Percentiles rank a stretch among this genome's conserved stretches.
Conservation (phyloP, 1,139 yeast species). For the Zygotorulaspora mrakii region DNA sequence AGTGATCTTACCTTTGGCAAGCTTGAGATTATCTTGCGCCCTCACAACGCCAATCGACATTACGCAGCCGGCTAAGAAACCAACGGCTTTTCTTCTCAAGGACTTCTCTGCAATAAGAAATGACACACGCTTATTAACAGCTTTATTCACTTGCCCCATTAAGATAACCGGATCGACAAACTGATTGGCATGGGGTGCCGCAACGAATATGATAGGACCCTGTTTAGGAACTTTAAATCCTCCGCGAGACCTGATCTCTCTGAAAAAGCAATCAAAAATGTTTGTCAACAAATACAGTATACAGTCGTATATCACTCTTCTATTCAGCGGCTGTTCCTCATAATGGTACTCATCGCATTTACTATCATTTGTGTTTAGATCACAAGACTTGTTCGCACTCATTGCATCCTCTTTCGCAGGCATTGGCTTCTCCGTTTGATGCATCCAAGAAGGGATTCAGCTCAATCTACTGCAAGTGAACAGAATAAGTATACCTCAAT, state of each 20-base stretch:
- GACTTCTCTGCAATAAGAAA: constrained; percentile 86
- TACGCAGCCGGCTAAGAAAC: constrained; percentile 69
- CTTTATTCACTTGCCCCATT: constrained; percentile 74
- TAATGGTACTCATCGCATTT: constrained; percentile 16
- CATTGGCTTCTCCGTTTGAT: constrained; percentile 10
- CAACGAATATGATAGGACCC: constrained; percentile 91
- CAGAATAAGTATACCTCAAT: too few species aligned
- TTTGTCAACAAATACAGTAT: constrained; percentile 45
- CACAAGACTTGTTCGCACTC: not conserved
- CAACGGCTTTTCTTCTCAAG: constrained; percentile 62
- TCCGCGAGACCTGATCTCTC: constrained; percentile 88
- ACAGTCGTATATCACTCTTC: constrained; percentile 46
- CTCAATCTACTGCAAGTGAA: too few species aligned
- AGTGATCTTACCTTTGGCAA: constrained; percentile 57
- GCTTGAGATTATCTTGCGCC: constrained; percentile 75
- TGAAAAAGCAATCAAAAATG: constrained; percentile 62
- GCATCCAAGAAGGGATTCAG: too few species aligned
- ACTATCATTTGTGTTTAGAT: not conserved
- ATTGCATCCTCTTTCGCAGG: constrained; percentile 3
- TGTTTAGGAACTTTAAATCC: constrained; percentile 73
- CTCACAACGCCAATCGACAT: constrained; percentile 86
- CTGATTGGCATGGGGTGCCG: constrained; percentile 97
- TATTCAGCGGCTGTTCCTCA: constrained; percentile 37
- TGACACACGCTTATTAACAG: constrained; percentile 70
- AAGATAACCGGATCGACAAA: constrained; percentile 87